Evolutionary conservation across 2,329 filamentous ascomycete genomes (phyloP), one percentile per base, ranked within the genome.

Genomic region (Calonectria multiphialidica): DNA sequence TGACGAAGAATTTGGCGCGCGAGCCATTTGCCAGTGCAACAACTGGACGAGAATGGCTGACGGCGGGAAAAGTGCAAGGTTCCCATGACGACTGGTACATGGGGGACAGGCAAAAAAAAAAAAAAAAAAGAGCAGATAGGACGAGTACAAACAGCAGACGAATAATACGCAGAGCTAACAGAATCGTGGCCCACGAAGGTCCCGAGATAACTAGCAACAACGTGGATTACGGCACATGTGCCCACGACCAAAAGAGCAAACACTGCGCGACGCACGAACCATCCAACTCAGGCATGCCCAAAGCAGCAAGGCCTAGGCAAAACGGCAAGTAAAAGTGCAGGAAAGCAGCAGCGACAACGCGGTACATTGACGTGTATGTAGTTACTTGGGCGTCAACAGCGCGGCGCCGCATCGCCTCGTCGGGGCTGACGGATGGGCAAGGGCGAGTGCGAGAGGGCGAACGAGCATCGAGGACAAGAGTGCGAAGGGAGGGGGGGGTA

Each of bases 361-460:
- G 28, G 28, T 30, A 30, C 28, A 30, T 30, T 30, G 28, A 30
- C n/a, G 18, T 23, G 3, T 9, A 33, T 21, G 44, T 45, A 66
- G 61, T 35, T 68, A 67, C 28, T 57, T 59, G 72, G 73, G 68
- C 70, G 74, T 40, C 67, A 30, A 57, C 25, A 50, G n/a, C 64
- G 55, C 66, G 71, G 68, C 71, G 59, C 67, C 71, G 64, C 74
- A 78, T 79, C 70, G 74, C 72, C 74, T 72, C 72, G 65, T 68
- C 66, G 73, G 70, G 77, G 77, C 77, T 79, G 77, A 79, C 74
- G 71, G 61, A 62, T 18, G 40, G 42, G 21, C 35, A 49, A 66
- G 64, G 62, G 63, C 66, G 50, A 72, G 25, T 25, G 55, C 64
- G 37, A 64, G 35, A 35, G 30, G 33, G 50, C 64, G 37, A 64